phyloP scores from a whole-genome alignment of 176 grass and related monocot genomes.

The Metroxylon sagu region DNA sequence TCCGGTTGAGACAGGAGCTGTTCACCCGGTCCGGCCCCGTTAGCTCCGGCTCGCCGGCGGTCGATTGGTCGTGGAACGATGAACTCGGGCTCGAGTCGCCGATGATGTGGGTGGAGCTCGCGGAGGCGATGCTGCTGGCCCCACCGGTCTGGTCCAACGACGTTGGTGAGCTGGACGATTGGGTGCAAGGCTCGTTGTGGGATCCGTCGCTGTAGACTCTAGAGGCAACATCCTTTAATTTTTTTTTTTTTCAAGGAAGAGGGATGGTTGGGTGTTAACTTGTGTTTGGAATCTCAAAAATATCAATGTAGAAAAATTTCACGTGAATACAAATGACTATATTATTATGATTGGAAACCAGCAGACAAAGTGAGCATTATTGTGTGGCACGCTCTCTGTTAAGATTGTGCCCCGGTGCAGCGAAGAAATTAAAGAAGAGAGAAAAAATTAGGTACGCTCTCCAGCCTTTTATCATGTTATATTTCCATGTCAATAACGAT shows the following conservation, averaged over 20 bases:
- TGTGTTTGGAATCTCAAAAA: too few species aligned
- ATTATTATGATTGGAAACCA: not conserved
- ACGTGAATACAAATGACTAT: conserved; percentile 30
- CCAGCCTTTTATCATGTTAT: too few species aligned
- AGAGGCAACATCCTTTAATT: too few species aligned
- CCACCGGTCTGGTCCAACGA: conserved; percentile 54
- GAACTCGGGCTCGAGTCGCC: conserved; percentile 54
- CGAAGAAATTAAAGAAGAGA: too few species aligned
- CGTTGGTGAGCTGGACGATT: conserved; percentile 49
- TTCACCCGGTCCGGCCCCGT: conserved; percentile 1
- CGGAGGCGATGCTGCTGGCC: conserved; percentile 71
- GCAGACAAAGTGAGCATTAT: too few species aligned
- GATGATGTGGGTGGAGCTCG: conserved; percentile 79
- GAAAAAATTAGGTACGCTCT: too few species aligned
- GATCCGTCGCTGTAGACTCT: conserved; percentile 28
- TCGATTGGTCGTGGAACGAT: conserved; percentile 22
- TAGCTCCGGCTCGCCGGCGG: not conserved
- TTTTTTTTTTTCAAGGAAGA: too few species aligned
- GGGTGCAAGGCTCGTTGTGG: conserved; percentile 62
- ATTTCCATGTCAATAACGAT: too few species aligned
- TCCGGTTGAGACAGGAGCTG: conserved; percentile 38
- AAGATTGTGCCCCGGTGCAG: too few species aligned
- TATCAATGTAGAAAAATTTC: conserved; percentile 26
- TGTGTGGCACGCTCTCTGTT: too few species aligned
- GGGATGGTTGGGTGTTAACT: too few species aligned